Evolutionary conservation across 257 asterid species (phyloP), one percentile per base, ranked within the genome.

Genomic region (Scutellaria barbata): DNA sequence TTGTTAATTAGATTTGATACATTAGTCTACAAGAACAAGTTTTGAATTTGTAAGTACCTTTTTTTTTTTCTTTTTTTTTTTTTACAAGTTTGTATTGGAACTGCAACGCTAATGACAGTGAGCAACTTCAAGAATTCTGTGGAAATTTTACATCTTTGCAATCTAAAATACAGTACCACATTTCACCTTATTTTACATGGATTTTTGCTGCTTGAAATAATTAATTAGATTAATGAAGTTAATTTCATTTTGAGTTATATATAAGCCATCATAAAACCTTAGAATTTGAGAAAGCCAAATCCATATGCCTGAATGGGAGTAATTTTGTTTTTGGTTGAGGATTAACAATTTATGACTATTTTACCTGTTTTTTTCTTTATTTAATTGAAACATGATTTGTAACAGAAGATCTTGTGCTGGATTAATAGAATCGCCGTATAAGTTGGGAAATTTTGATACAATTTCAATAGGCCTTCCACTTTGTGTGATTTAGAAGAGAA

Each of bases 381-480:
- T 42, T 2, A 12, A 25, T 39, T 2, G 25, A 68, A n/a, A 50
- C 41, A 12, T 12, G 18, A 6, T 40, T 40, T 54, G 33, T 25
- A 41, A 53, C 7, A 1, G 7, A 42, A 7, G 18, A 70, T 43
- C 0, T 52, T 1, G 33, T 17, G 12, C 11, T 1, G 10, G 9
- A 52, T 47, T 5, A 37, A n/a, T 2, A 3, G 5, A 22, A 13
- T 14, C 51, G 63, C 68, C 51, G 63, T 66, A 48, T n/a, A 41
- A 35, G 63, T n/a, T 39, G 54, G 67, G 74, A 8, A 65, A 46
- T 8, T 14, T 57, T 17, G 64, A 35, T 8, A 65, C 11, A 0
- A 53, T 42, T 59, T 48, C 30, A 71, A 20, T 13, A 35, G n/a
- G 14, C 10, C 30, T 53, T 73, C 66, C 66, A 53, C 72, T 73